These are phyloP conservation scores for Cyberlindnera mississippiensis DNA, from an alignment of 805 yeast species.

Conservation along the genomic window DNA sequence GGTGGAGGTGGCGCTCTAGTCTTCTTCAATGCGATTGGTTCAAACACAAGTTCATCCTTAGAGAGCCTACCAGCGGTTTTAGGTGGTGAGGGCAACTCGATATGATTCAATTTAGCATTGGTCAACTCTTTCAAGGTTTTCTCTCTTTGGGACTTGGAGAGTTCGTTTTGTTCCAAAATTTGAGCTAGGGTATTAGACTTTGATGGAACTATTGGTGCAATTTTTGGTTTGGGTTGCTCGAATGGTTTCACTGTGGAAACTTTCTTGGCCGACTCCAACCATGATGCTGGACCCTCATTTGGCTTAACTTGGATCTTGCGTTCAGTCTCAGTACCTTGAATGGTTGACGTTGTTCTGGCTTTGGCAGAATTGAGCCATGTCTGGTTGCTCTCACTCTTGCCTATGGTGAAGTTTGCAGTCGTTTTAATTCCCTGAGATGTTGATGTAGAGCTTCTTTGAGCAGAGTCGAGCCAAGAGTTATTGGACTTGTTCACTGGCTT, in stretches of 20 bases:
- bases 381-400: background rate
- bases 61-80: background rate
- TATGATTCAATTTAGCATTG: constrained; percentile 16
- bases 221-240: constrained; percentile 19
- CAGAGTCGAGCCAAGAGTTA: constrained; percentile 14
- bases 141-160: constrained; percentile 11
- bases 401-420: constrained; percentile 4
- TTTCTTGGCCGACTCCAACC: constrained; percentile 25
- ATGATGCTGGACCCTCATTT: constrained; percentile 10
- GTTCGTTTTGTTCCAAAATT: constrained; percentile 18
- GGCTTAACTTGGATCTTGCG: constrained; percentile 3
- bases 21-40: constrained; percentile 20
- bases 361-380: constrained; percentile 13
- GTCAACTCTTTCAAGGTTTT: constrained; percentile 17
- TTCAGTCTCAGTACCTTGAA: constrained; percentile 5
- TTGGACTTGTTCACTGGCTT: background rate
- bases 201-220: constrained; percentile 31
- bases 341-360: constrained; percentile 2
- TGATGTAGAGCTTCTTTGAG: constrained; percentile 11
- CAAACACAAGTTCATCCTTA: constrained; percentile 1
- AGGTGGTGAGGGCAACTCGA: constrained; percentile 5
- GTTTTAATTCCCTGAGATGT: constrained; percentile 11
- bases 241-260: constrained; percentile 4
- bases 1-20: constrained; percentile 17
- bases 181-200: constrained; percentile 29